Percentiles rank a stretch among this genome's conserved stretches.
These are phyloP conservation scores for Calonectria naviculata DNA, from an alignment of 2,329 filamentous ascomycete genomes.

Conservation along the genomic window DNA sequence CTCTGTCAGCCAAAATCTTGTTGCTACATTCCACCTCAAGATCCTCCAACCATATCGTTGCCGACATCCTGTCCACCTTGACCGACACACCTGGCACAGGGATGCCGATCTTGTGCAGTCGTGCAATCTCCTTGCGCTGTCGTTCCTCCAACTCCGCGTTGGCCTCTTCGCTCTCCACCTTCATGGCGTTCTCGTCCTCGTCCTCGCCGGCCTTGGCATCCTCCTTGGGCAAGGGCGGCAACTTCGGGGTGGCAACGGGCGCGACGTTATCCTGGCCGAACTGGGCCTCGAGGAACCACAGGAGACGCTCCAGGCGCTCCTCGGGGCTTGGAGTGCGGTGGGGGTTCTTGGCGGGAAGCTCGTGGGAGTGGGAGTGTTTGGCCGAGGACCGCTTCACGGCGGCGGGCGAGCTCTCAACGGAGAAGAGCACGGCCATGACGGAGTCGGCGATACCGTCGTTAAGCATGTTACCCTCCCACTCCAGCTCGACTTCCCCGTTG, in stretches of 20 bases:
- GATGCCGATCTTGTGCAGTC: conserved; percentile 86
- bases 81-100: conserved; percentile 91
- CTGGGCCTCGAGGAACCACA: conserved; percentile 97
- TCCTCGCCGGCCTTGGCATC: conserved; percentile 46
- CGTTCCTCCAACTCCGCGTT: conserved; percentile 62
- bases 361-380: conserved; percentile 47
- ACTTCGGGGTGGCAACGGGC: conserved; percentile 76
- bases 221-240: conserved; percentile 55
- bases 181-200: conserved; percentile 51
- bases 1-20: conserved; percentile 82
- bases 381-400: conserved; percentile 79
- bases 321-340: conserved; percentile 78
- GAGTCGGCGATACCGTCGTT: conserved; percentile 99
- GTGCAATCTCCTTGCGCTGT: conserved; percentile 77
- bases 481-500: conserved; percentile 85
- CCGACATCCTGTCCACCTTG: conserved; percentile 86
- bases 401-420: conserved; percentile 92
- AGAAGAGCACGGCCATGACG: conserved; percentile 91
- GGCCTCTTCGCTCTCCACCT: conserved; percentile 47
- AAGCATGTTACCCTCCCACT: conserved; percentile 98
- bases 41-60: conserved; percentile 91
- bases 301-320: conserved; percentile 85
- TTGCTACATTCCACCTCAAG: conserved; percentile 89
- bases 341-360: conserved; percentile 70
- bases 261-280: conserved; percentile 87